A percentile compares a stretch with the other conserved stretches of the same genome.
These are phyloP conservation scores for Scutellaria barbata DNA, from an alignment of 257 asterid species.

Conservation along the genomic window DNA sequence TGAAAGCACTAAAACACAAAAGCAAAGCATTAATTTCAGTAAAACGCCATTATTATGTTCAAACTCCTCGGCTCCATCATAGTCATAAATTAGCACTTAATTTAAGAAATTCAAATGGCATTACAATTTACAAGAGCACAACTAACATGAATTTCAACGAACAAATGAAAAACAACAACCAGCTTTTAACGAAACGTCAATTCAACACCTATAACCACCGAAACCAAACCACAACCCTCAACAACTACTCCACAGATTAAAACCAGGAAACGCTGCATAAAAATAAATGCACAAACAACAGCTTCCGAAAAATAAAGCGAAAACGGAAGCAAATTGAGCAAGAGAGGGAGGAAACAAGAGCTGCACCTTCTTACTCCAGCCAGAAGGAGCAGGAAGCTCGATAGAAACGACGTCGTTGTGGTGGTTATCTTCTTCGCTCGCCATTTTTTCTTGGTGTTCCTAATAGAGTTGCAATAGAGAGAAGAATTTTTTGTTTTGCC, in stretches of 20 bases:
- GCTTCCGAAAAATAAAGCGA: no score
- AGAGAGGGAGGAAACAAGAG: slow-evolving; percentile 9
- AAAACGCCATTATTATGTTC: slow-evolving; percentile 6
- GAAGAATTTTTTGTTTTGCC: background rate
- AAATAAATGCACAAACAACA: slow-evolving; percentile 7
- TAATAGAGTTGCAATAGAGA: background rate
- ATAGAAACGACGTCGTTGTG: slow-evolving; percentile 47
- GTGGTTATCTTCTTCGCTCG: slow-evolving; percentile 38
- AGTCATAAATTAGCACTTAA: background rate
- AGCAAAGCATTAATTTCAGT: slow-evolving; percentile 12
- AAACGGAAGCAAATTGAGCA: background rate
- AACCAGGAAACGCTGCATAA: background rate
- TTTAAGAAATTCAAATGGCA: background rate
- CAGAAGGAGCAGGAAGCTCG: slow-evolving; percentile 63
- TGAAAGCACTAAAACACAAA: background rate
- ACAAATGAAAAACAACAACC: slow-evolving; percentile 6
- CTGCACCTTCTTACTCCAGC: slow-evolving; percentile 61
- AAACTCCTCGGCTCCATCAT: background rate
- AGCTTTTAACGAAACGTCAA: slow-evolving; percentile 25
- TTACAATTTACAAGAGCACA: background rate
- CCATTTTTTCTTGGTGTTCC: slow-evolving; percentile 33
- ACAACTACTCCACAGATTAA: slow-evolving; percentile 13
- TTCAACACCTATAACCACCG: slow-evolving; percentile 27
- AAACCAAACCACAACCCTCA: slow-evolving; percentile 26
- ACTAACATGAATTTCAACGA: slow-evolving; percentile 20